These are phyloP conservation scores for Aspergillus oerlinghausenensis DNA, from an alignment of 2,329 filamentous ascomycete genomes.

Conservation along the genomic window DNA sequence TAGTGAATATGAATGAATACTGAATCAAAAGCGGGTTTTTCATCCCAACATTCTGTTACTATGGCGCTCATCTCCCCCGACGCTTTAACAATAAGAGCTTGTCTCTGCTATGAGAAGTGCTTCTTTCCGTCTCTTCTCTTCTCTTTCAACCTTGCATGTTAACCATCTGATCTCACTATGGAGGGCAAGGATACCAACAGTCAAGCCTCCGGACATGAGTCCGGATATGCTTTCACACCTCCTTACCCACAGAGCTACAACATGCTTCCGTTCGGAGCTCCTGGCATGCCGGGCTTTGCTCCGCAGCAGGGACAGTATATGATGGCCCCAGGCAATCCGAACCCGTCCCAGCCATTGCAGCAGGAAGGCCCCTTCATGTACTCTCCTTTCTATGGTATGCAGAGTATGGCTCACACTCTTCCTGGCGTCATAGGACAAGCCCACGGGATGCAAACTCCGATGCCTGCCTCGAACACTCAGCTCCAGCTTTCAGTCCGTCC, in stretches of 20 bases:
- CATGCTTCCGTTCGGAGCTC: not conserved
- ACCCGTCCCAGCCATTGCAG: not conserved
- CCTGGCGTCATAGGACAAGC: not conserved
- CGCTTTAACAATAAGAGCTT: not conserved
- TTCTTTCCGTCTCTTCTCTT: not conserved
- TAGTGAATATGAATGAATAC: not conserved
- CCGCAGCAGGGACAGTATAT: not conserved
- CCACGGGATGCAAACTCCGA: not conserved
- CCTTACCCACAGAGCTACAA: not conserved
- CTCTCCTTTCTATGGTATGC: not conserved
- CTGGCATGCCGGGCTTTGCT: not conserved
- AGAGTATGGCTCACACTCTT: conserved; percentile 1
- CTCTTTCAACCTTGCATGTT: not conserved
- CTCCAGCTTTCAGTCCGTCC: not conserved
- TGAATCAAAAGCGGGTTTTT: not conserved
- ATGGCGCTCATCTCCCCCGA: not conserved
- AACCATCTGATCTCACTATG: not conserved
- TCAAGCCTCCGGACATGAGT: not conserved
- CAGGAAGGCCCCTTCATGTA: not conserved
- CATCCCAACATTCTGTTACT: not conserved
- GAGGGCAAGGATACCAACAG: not conserved
- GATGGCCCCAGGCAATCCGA: not conserved
- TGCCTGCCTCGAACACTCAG: not conserved
- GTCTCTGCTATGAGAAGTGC: not conserved
- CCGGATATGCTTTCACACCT: not conserved